Percentiles rank a stretch among this genome's conserved stretches.
Conservation (phyloP, 2,329 filamentous ascomycete genomes). For the Epichloe coenophiala region DNA sequence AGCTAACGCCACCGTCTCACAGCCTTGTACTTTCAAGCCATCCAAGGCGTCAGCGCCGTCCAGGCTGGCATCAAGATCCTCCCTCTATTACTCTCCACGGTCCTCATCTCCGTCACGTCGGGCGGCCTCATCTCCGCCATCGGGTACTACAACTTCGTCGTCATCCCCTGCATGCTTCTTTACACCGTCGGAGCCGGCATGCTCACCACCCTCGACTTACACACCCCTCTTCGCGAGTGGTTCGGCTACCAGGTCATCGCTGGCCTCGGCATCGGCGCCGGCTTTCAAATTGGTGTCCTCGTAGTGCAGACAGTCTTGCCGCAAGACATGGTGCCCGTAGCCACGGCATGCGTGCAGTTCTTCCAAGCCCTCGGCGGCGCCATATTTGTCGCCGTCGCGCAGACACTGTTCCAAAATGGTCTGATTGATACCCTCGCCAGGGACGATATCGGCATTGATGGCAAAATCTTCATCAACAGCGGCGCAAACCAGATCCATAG, state of each 20-base stretch:
- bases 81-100: conserved; percentile 36
- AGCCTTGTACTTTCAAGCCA: conserved; percentile 41
- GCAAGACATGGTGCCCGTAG: conserved; percentile 34
- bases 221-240: conserved; percentile 35
- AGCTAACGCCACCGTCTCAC: neutral
- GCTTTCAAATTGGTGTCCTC: conserved; percentile 33
- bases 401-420: conserved; percentile 55
- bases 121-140: conserved; percentile 28
- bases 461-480: conserved; percentile 34
- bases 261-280: conserved; percentile 38
- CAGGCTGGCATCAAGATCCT: conserved; percentile 41
- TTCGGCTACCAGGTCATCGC: conserved; percentile 44
- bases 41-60: conserved; percentile 37
- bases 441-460: conserved; percentile 31
- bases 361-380: conserved; percentile 54
- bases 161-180: conserved; percentile 28
- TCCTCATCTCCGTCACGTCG: conserved; percentile 31
- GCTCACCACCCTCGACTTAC: conserved; percentile 36
- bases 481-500: conserved; percentile 36
- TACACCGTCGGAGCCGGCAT: conserved; percentile 37
- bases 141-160: conserved; percentile 28
- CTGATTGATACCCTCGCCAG: conserved; percentile 37
- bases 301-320: conserved; percentile 39
- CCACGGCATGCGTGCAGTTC: conserved; percentile 41
- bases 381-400: conserved; percentile 49